Evolutionary conservation across 768 basidiomycete genomes (phyloP).

Genomic region (Rhodotorula kratochvilovae): DNA sequence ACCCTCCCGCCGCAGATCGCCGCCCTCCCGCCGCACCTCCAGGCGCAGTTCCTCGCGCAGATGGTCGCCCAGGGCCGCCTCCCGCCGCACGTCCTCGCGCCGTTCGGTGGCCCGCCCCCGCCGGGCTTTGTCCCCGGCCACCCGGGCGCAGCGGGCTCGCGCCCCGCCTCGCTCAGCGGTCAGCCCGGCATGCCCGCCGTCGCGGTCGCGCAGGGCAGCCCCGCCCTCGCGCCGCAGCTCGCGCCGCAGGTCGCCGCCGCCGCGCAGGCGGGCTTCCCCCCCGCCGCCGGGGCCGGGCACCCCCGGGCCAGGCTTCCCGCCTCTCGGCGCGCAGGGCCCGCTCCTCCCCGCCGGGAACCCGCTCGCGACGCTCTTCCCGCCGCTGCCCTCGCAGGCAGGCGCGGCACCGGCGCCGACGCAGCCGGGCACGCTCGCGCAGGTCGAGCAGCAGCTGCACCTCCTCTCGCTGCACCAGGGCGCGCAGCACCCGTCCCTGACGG

Average conservation of each 20-base stretch:
- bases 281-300: constrained; percentile 1
- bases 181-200: no score
- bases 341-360: constrained; percentile 4
- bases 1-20: constrained; percentile 8
- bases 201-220: not conserved
- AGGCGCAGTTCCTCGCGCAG: not conserved
- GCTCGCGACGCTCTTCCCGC: constrained; percentile 38
- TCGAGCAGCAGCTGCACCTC: constrained; percentile 28
- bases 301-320: constrained; percentile 12
- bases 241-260: not conserved
- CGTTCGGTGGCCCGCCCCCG: not conserved
- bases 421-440: constrained; percentile 1
- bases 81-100: constrained; percentile 9
- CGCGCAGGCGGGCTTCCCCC: not conserved
- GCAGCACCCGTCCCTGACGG: constrained; percentile 34
- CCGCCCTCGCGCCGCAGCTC: not conserved
- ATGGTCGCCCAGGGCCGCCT: not conserved
- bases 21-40: constrained; percentile 10
- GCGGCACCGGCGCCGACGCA: not conserved
- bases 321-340: constrained; percentile 15
- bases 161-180: constrained; percentile 1
- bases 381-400: constrained; percentile 14
- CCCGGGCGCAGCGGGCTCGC: constrained; percentile 8
- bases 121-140: constrained; percentile 7
- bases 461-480: constrained; percentile 8